Percentiles rank a stretch among this genome's conserved stretches.
phyloP scores from a whole-genome alignment of 1,284 basidiomycete genomes.

The Papiliotrema nemorosa region DNA sequence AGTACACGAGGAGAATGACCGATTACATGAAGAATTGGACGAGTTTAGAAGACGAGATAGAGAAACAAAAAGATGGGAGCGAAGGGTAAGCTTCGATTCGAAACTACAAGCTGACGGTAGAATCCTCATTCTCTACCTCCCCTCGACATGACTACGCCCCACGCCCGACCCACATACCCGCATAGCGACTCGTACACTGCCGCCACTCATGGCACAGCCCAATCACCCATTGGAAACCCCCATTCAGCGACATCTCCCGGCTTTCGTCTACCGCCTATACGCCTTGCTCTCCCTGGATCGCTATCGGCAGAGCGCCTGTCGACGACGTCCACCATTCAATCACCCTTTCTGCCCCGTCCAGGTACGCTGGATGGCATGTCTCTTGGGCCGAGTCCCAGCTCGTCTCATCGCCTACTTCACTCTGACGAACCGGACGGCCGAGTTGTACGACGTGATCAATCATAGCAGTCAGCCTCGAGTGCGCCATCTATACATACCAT shows the following conservation, averaged over 20 bases:
- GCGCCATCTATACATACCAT: no score
- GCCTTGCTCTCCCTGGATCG: slow-evolving; percentile 3
- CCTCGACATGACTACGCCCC: no score
- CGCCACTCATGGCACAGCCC: neutral
- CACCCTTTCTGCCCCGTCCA: neutral
- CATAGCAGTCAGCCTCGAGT: no score
- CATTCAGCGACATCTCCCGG: neutral
- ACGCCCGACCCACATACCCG: no score
- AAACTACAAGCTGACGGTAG: neutral
- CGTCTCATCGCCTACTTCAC: neutral
- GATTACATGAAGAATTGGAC: slow-evolving; percentile 23
- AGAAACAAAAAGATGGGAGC: neutral
- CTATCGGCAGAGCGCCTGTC: neutral
- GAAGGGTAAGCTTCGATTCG: no score
- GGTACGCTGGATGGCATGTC: neutral
- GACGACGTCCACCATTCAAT: no score
- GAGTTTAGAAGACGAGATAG: slow-evolving; percentile 16
- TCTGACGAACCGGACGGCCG: neutral
- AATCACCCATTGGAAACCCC: neutral
- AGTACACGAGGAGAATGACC: slow-evolving; percentile 28
- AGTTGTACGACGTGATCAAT: no score
- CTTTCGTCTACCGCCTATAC: slow-evolving; percentile 11
- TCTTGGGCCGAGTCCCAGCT: neutral
- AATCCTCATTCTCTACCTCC: no score
- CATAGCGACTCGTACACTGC: neutral